Base-by-base conservation (phyloP, 2,329 filamentous ascomycete species). In the Scedosporium boydii region DNA sequence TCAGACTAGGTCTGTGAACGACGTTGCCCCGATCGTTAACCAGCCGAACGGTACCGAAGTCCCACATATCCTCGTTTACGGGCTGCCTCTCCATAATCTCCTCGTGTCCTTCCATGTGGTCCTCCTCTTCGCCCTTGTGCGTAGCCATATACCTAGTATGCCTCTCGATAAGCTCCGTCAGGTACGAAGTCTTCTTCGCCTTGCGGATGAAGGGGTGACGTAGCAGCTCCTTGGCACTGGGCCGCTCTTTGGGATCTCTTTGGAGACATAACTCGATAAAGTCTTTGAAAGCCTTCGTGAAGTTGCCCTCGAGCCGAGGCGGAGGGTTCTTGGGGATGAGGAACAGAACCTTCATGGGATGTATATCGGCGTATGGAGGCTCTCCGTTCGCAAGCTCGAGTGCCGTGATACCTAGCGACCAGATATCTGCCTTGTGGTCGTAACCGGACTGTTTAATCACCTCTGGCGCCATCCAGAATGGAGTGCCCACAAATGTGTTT, bases 401-500 rank as follows among this genome's bases (percentile, higher is more conserved):
- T 1, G 93, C 93, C 1, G 93, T 97, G 72, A 97, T 97, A 46
- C 93, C 93, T 18, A 97, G 80, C 1, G 93, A 97, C 93, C 93
- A 98, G 63, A 98, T 96, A 72, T 98, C 93, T 55, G 93, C 93
- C 77, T 97, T 97, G 77, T 96, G 91, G 74, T 97, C 93, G 78
- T 98, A 97, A 58, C 93, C 93, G 63, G 92, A 96, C 74, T 99
- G 93, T 77, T 96, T 96, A 75, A 99, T 99, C 62, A 98, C 93
- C 76, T 99, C 93, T 10, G 93, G 93, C 2, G 95, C 93, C 93
- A 99, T 99, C 95, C 95, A 99, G 73, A 98, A 99, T 1, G 95
- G 93, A 0, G 93, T 98, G 41, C 95, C 95, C 38, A 99, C 93
- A 74, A 98, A 99, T 0, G 93, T 98, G 73, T 98, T 98, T 79